Base-by-base conservation (phyloP, 768 basidiomycete species). In the Kockovaella imperatae region DNA sequence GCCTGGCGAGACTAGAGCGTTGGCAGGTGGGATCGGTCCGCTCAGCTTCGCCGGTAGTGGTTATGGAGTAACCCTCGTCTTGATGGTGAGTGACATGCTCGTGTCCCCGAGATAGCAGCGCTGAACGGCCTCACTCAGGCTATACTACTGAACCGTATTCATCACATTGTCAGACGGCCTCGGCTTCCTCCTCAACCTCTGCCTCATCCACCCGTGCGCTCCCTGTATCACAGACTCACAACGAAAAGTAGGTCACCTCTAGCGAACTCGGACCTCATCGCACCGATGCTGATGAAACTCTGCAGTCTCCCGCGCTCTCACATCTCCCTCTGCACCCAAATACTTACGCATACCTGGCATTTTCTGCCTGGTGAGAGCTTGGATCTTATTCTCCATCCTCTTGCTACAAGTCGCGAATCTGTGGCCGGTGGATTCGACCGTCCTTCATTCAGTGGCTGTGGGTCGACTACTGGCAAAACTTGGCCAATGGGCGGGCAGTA, bases 121-220 rank as follows among this genome's bases (percentile, higher is more conserved):
- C 39, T 35, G 14, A 26, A n/a, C 7, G 41, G 3, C 42, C 18
- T 7, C 29, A 17, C 1, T 15, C 32, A 68, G 66, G 66, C 53
- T 4, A 53, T 68, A 20, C 47, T 68, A 18, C 51, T 68, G 20
- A 68, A 65, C 36, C 55, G 66, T 2, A 64, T 68, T 42, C 66
- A 68, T 31, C 60, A 68, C 45, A 63, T 68, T 35, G 63, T 68
- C 26, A 43, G 59, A 10, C 39, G 66, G 34, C 66, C 66, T 21
- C 39, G 60, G 17, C 44, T 40, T 35, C 60, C 61, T 10, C 48
- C 54, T 10, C 60, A 40, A 14, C 59, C 60, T 1, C 43, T 44
- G 10, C 60, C 58, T 17, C 56, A 61, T 23, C 59, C 57, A n/a
- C 55, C 42, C 10, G 49, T 47, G 3, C 49, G 46, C 14, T 34